Base-by-base conservation (phyloP, 352 stramenopile genomes). In the Phytophthora hybrid region DNA sequence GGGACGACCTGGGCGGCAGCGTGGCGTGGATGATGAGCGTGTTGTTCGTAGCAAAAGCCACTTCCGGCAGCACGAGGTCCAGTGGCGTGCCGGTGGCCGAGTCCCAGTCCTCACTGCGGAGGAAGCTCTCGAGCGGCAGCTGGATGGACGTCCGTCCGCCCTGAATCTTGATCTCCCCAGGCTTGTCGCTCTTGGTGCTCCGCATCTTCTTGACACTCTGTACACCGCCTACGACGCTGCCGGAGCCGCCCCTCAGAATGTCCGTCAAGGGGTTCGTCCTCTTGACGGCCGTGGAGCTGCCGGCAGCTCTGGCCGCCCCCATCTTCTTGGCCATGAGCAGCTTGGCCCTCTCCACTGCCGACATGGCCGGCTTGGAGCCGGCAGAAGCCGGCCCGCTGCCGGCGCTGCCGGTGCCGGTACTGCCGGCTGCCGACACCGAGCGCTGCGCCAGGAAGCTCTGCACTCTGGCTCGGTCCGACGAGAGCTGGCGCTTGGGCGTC, bases 21-120 rank as follows among this genome's bases (percentile, higher is more conserved):
- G 85, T 94, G 21, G 83, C 87, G 64, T 95, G 87, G 19, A 95
- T 84, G 61, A 95, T 89, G 32, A 95, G 77, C 77, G 89, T 95
- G 76, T 95, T 95, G 61, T 95, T 95, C 39, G 89, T 93, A 5
- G 83, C 83, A 59, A 95, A 94, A 8, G 87, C 89, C 8, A 92
- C 80, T 73, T 93, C 87, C 0, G 89, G 83, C 1, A 95, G 79
- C 54, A 91, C 83, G 10, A 95, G 65, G 60, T 92, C 83, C 21
- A 95, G 66, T 16, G 87, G 77, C 0, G 82, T 78, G 1, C 76
- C 78, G 0, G 77, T 89, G n/a, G 85, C 58, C 9, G 88, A 93
- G 70, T 93, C 87, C 89, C 89, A 96, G 73, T 96, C 85, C 57
- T 96, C 87, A 1, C 53, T 90, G 16, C 79, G 81, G 31, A 96